Percentiles rank a stretch among this genome's conserved stretches.
phyloP scores from a whole-genome alignment of 1,284 basidiomycete genomes.

The Wallemia mellicola region DNA sequence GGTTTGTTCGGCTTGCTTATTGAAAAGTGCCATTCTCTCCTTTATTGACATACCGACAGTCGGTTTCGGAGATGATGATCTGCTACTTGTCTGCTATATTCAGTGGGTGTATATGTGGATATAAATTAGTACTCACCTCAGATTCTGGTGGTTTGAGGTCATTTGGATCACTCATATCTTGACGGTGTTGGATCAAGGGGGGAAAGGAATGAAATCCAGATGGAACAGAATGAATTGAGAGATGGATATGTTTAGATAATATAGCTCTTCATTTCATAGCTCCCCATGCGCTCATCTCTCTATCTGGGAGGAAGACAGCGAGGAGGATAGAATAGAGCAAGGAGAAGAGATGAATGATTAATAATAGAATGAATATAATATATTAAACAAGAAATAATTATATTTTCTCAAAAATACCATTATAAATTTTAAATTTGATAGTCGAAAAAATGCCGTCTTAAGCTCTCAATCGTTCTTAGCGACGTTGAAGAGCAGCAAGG shows the following conservation, averaged over 20 bases:
- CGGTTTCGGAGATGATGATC: background rate
- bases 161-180: background rate
- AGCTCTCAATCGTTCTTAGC: background rate
- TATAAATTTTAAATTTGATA: background rate
- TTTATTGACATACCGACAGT: conserved; percentile 5
- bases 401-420: background rate
- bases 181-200: too few relatives aligned
- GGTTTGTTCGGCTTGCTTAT: background rate
- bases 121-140: background rate
- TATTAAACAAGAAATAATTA: too few relatives aligned
- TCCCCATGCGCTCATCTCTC: background rate
- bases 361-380: background rate
- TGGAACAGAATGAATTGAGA: too few relatives aligned
- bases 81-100: background rate
- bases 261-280: too few relatives aligned
- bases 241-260: too few relatives aligned
- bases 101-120: background rate
- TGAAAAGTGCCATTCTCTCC: conserved; percentile 4
- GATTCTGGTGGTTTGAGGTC: background rate
- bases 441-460: background rate
- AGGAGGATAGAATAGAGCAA: background rate
- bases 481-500: background rate
- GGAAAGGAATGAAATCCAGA: too few relatives aligned
- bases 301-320: background rate
- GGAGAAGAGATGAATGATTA: background rate